Percentiles rank a stretch among this genome's conserved stretches.
phyloP scores from a whole-genome alignment of 768 basidiomycete genomes.

The Psilocybe sp. region DNA sequence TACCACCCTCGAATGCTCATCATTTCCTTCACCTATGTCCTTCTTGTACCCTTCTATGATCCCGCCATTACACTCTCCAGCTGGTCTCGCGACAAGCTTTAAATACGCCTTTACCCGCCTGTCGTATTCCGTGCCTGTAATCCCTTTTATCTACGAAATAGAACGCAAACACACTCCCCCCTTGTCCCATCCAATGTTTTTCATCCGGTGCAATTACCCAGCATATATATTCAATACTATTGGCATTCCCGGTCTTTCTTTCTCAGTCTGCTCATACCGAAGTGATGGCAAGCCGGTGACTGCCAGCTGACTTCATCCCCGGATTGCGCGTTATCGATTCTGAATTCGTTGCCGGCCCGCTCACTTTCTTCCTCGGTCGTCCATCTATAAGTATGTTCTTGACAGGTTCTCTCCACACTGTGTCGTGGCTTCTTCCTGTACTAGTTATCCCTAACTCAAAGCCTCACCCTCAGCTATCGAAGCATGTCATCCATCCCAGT shows the following conservation, averaged over 20 bases:
- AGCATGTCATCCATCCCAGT: constrained; percentile 7
- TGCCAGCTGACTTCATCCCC: not conserved
- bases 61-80: constrained; percentile 32
- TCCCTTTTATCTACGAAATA: constrained; percentile 2
- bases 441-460: not conserved
- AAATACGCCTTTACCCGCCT: constrained; percentile 20
- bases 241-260: constrained; percentile 3
- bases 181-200: constrained; percentile 1
- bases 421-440: not conserved
- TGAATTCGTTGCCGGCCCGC: constrained; percentile 3
- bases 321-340: constrained; percentile 13
- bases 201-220: not conserved
- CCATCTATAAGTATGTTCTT: not conserved
- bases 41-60: not conserved
- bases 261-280: constrained; percentile 2
- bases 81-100: constrained; percentile 77
- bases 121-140: constrained; percentile 9
- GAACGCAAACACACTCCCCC: constrained; percentile 1
- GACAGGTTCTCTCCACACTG: not conserved
- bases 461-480: not conserved
- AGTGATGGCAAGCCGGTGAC: not conserved
- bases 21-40: not conserved
- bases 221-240: constrained; percentile 1
- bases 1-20: constrained; percentile 1
- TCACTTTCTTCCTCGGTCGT: not conserved